These are phyloP conservation scores for Saccharomycopsis guyanensis DNA, from an alignment of 805 yeast species.

Conservation along the genomic window DNA sequence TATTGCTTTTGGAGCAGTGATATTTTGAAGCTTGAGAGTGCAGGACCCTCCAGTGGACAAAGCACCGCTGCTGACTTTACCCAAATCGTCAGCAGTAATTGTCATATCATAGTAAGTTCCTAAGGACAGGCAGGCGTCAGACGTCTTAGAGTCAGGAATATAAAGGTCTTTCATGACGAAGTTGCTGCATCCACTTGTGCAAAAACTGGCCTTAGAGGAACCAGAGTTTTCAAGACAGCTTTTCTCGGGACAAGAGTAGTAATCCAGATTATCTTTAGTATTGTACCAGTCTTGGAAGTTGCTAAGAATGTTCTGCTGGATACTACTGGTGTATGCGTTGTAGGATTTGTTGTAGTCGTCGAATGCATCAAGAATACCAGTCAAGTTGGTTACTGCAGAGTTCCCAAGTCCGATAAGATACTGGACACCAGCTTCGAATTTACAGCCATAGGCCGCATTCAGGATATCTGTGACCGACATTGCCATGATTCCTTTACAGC, in stretches of 20 bases:
- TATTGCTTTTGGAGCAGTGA: slow-evolving; percentile 14
- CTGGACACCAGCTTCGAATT: slow-evolving; percentile 8
- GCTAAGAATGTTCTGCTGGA: slow-evolving; percentile 8
- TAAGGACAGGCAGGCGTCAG: slow-evolving; percentile 1
- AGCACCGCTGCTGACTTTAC: neutral
- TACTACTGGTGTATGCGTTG: slow-evolving; percentile 9
- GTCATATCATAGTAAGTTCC: slow-evolving; percentile 6
- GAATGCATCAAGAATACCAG: slow-evolving; percentile 9
- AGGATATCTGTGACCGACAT: neutral
- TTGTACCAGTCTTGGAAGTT: slow-evolving; percentile 13
- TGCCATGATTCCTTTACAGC: too few species aligned
- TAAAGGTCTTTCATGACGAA: slow-evolving; percentile 6
- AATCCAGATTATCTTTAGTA: slow-evolving; percentile 1
- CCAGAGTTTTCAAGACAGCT: neutral
- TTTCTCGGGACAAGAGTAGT: slow-evolving; percentile 3
- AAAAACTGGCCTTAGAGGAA: too few species aligned
- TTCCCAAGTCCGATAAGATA: slow-evolving; percentile 14
- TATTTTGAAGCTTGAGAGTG: slow-evolving; percentile 6
- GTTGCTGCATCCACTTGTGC: neutral
- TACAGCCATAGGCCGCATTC: slow-evolving; percentile 14
- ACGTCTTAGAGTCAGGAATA: slow-evolving; percentile 1
- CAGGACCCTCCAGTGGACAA: neutral
- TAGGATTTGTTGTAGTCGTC: slow-evolving; percentile 9
- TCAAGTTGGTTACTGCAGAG: slow-evolving; percentile 11
- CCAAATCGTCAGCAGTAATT: slow-evolving; percentile 7